A percentile compares a stretch with the other conserved stretches of the same genome.
Evolutionary conservation across 495 filamentous ascomycete species (phyloP).

Genomic region (Xylaria acuta): DNA sequence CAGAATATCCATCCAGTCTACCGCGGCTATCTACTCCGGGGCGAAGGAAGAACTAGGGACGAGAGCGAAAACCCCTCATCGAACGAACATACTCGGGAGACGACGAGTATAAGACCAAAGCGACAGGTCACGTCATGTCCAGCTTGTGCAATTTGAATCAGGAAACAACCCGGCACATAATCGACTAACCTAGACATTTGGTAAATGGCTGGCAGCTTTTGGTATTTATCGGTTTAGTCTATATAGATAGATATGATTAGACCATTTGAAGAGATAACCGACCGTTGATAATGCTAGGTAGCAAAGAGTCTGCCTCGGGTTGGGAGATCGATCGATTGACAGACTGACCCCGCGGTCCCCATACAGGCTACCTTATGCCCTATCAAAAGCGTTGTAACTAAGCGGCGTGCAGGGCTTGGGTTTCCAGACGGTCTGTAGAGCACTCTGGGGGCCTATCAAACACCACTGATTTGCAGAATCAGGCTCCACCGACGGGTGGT

Average conservation of each 20-base stretch:
- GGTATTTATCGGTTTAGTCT: neutral
- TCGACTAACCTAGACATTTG: neutral
- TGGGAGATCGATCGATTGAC: neutral
- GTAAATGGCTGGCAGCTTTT: neutral
- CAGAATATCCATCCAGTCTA: neutral
- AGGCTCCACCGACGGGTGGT: neutral
- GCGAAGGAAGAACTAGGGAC: constrained; percentile 12
- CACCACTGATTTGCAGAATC: neutral
- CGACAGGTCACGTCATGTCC: neutral
- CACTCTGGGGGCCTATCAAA: neutral
- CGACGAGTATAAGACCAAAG: neutral
- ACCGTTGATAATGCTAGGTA: neutral
- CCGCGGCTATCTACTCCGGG: constrained; percentile 22
- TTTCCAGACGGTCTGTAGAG: neutral
- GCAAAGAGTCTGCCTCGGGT: neutral
- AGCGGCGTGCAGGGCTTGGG: constrained; percentile 12
- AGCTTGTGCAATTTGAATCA: neutral
- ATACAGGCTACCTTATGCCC: neutral
- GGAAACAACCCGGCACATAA: neutral
- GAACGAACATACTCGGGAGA: neutral
- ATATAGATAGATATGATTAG: neutral
- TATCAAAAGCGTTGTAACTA: constrained; percentile 14
- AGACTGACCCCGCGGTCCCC: neutral
- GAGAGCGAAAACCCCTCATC: neutral
- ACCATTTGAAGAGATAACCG: neutral